phyloP scores from a whole-genome alignment of 305 asterid genomes.

The Solanum aculeatissimum region DNA sequence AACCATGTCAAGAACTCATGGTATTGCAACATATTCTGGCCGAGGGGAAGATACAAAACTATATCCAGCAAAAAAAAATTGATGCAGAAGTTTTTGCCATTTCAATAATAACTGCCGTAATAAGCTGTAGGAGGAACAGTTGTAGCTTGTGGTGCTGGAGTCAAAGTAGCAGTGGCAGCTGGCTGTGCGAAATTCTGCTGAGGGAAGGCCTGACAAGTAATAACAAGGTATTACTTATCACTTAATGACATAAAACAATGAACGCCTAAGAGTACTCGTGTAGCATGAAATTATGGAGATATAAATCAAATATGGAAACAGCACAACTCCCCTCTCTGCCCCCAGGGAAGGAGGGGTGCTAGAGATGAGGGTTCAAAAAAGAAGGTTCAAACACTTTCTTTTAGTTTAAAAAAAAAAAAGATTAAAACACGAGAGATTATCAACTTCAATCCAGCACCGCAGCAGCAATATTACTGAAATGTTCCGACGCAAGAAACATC shows the following conservation, averaged over 20 bases:
- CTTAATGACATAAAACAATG: neutral
- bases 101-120: conserved; percentile 56
- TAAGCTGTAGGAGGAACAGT: conserved; percentile 59
- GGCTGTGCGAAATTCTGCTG: conserved; percentile 67
- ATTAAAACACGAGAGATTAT: neutral
- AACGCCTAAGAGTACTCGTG: neutral
- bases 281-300: neutral
- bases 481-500: neutral
- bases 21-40: neutral
- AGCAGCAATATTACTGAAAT: neutral
- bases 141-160: conserved; percentile 40
- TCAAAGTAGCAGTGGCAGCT: conserved; percentile 37
- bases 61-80: conserved; percentile 26
- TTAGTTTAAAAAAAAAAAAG: neutral
- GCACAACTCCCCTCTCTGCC: neutral
- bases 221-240: neutral
- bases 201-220: conserved; percentile 33
- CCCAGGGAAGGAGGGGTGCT: neutral
- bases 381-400: neutral
- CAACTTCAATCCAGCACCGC: neutral
- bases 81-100: conserved; percentile 4
- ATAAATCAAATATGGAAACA: neutral
- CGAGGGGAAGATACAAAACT: neutral
- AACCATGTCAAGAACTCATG: neutral
- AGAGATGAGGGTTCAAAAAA: neutral